Evolutionary conservation across 2,329 filamentous ascomycete species (phyloP).

Genomic region (Chrysoporthe deuterocubensis): DNA sequence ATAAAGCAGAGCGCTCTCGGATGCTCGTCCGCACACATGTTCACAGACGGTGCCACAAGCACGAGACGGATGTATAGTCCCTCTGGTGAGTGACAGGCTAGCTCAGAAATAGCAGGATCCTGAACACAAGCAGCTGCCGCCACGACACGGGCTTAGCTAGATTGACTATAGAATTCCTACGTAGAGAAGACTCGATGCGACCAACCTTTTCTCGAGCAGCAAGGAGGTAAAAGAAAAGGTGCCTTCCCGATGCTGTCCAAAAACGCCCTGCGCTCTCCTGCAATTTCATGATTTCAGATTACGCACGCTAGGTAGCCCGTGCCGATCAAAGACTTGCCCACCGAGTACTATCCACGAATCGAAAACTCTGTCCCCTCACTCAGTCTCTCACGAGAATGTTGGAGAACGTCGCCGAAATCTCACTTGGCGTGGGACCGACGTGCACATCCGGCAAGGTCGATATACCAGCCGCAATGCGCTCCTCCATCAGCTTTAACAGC

Average conservation of each 20-base stretch:
- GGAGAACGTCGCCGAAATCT: slow-evolving; percentile 60
- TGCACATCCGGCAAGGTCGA: slow-evolving; percentile 46
- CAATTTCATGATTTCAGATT: slow-evolving; percentile 6
- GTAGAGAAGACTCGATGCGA: slow-evolving; percentile 6
- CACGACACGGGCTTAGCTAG: background rate
- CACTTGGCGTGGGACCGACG: slow-evolving; percentile 48
- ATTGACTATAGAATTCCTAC: background rate
- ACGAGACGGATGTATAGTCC: background rate
- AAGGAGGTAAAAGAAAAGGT: background rate
- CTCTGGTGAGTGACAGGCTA: background rate
- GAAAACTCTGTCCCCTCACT: background rate
- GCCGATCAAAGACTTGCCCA: slow-evolving; percentile 10
- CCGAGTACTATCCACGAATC: slow-evolving; percentile 13
- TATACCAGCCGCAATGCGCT: slow-evolving; percentile 66
- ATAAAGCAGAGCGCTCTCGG: background rate
- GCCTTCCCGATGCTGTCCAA: slow-evolving; percentile 26
- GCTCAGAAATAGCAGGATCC: background rate
- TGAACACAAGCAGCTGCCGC: background rate
- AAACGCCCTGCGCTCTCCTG: slow-evolving; percentile 25
- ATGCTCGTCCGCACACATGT: background rate
- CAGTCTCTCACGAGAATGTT: slow-evolving; percentile 56
- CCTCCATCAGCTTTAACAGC: slow-evolving; percentile 85
- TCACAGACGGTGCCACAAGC: background rate
- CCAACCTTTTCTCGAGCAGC: background rate
- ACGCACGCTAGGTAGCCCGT: background rate